Percentiles rank a stretch among this genome's conserved stretches.
Evolutionary conservation across 1,284 basidiomycete genomes (phyloP).

Genomic region (Malassezia japonica): DNA sequence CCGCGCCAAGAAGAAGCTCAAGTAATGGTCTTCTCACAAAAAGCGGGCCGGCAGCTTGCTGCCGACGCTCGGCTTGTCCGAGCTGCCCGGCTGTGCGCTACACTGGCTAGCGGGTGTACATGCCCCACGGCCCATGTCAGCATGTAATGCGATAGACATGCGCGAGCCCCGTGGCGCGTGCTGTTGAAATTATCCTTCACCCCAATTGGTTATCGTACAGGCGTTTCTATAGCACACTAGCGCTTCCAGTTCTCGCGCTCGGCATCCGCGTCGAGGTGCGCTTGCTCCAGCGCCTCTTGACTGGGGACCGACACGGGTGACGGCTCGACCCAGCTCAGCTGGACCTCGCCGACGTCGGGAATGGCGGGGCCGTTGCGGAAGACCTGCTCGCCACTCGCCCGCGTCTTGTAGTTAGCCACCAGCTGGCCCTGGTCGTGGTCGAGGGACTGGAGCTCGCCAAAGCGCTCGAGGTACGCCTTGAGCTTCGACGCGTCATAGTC

Average conservation of each 20-base stretch:
- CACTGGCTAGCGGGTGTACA: neutral
- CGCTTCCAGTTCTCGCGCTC: conserved; percentile 39
- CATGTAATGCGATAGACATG: conserved; percentile 7
- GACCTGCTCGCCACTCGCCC: conserved; percentile 32
- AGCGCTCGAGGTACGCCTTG: conserved; percentile 61
- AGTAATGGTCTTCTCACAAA: conserved; percentile 54
- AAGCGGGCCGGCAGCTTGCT: too few relatives aligned
- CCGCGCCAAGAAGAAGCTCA: conserved; percentile 83
- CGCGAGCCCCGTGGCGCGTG: neutral
- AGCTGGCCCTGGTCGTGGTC: conserved; percentile 12
- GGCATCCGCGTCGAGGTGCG: conserved; percentile 11
- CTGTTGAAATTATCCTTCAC: neutral
- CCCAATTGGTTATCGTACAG: neutral
- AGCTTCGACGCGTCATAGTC: conserved; percentile 55
- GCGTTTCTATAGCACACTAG: conserved; percentile 5
- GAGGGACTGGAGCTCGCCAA: conserved; percentile 31
- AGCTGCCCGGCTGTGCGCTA: neutral
- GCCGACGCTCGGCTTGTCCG: too few relatives aligned
- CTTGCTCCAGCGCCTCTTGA: neutral
- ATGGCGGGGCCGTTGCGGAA: conserved; percentile 30
- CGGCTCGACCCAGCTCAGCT: conserved; percentile 35
- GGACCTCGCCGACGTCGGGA: conserved; percentile 32
- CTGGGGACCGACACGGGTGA: conserved; percentile 4
- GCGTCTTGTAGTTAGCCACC: conserved; percentile 30
- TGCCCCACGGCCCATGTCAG: neutral